These are phyloP conservation scores for Pseudogymnoascus destructans DNA, from an alignment of 2,329 filamentous ascomycete species.

Conservation along the genomic window DNA sequence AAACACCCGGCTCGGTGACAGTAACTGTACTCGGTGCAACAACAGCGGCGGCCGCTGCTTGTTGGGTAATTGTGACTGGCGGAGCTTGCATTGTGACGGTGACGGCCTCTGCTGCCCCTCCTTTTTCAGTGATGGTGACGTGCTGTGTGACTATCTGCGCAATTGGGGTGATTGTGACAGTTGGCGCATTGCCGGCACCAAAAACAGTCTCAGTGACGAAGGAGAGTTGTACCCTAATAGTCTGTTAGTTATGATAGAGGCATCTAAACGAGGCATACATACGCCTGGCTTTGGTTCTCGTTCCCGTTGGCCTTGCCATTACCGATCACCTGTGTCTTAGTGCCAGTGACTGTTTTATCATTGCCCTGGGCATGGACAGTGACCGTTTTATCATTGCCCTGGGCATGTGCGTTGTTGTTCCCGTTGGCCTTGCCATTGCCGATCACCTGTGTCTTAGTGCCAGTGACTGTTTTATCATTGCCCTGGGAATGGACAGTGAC, in stretches of 20 bases:
- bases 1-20: background rate
- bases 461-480: background rate
- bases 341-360: background rate
- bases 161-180: conserved; percentile 29
- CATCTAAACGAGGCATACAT: background rate
- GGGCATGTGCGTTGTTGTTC: background rate
- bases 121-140: conserved; percentile 15
- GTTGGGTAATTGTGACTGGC: conserved; percentile 8
- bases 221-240: conserved; percentile 22
- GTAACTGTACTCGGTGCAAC: background rate
- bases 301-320: background rate
- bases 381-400: background rate
- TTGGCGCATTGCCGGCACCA: conserved; percentile 23
- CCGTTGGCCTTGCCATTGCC: background rate
- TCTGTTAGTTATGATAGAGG: background rate
- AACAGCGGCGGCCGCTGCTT: background rate
- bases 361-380: background rate
- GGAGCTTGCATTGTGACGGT: conserved; percentile 8
- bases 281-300: background rate
- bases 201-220: conserved; percentile 29
- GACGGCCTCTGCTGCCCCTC: conserved; percentile 5
- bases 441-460: background rate
- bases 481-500: background rate
- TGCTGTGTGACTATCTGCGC: conserved; percentile 19
- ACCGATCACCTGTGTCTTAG: background rate